These are phyloP conservation scores for Ustilaginoidea virens DNA, from an alignment of 2,329 filamentous ascomycete genomes.

Conservation along the genomic window DNA sequence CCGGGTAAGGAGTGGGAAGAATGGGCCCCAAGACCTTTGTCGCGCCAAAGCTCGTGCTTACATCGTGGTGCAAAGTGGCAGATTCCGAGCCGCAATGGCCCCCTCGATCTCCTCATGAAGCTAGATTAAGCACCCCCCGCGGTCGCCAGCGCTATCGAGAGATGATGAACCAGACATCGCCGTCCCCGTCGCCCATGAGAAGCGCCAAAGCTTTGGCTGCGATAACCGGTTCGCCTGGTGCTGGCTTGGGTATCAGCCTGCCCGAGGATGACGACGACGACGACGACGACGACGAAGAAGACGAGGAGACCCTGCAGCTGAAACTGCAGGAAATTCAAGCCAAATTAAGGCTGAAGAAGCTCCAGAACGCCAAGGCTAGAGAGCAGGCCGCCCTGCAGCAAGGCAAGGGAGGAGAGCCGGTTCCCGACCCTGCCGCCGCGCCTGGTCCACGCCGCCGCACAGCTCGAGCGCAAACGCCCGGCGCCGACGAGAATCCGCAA, in stretches of 20 bases:
- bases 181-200: conserved; percentile 46
- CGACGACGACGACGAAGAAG: conserved; percentile 51
- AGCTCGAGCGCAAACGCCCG: conserved; percentile 13
- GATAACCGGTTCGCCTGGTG: conserved; percentile 5
- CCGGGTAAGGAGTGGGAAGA: conserved; percentile 7
- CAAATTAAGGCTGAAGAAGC: conserved; percentile 69
- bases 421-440: conserved; percentile 7
- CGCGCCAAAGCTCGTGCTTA: no score
- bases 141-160: conserved; percentile 63
- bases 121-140: conserved; percentile 52
- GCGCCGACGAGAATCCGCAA: conserved; percentile 8
- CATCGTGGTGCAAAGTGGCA: conserved; percentile 5
- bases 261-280: conserved; percentile 18
- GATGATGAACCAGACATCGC: conserved; percentile 49
- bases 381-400: conserved; percentile 8
- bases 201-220: conserved; percentile 8
- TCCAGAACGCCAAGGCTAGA: conserved; percentile 42
- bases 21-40: no score
- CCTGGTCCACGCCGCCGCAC: conserved; percentile 9
- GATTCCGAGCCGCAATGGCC: conserved; percentile 45
- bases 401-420: conserved; percentile 7
- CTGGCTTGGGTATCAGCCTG: conserved; percentile 19
- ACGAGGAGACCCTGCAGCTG: conserved; percentile 79
- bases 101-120: conserved; percentile 50
- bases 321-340: conserved; percentile 82